Base-by-base conservation (phyloP, 257 asterid species). In the Perilla frutescens region DNA sequence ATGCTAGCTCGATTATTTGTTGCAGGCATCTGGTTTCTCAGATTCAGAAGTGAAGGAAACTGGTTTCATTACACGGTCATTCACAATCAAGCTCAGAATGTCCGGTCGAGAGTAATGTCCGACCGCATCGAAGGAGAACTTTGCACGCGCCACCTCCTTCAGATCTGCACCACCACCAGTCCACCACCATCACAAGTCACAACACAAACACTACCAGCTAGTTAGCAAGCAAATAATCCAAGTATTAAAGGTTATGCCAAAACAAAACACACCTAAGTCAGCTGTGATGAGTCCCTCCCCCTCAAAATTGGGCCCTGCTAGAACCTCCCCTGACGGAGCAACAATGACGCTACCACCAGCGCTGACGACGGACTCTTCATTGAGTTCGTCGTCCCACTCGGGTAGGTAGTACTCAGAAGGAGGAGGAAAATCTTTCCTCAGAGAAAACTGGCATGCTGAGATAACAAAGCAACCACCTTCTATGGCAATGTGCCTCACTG, bases 51-150 rank as follows among this genome's bases (percentile, higher is more conserved):
- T 71, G 81, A 95, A 95, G 47, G 96, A 87, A 49, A 87, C 98
- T 1, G 96, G 84, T 59, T 41, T 77, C 82, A 89, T 75, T 2
- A 92, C 91, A 41, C 87, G 88, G 78, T 91, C 97, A 75, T 84
- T 86, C 8, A 94, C 98, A 14, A 84, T 65, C 44, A 95, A 88
- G 76, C 91, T 90, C 11, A 95, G 92, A 66, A 95, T 75, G 76
- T 95, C 99, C 1, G 98, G 98, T 62, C 98, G 88, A 9, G 98
- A 75, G 59, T 95, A 95, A 75, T 95, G 99, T 7, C 99, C 99
- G 41, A 94, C 96, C 29, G 88, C 98, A 50, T 94, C 99, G 59
- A 92, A 90, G 56, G 88, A 93, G 62, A 95, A 95, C 81, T 95
- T 95, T n/a, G 97, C 97, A 14, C 98, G 86, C 5, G 81, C 94